Evolutionary conservation across 2,329 filamentous ascomycete species (phyloP).

Genomic region (Talaromyces sp.): DNA sequence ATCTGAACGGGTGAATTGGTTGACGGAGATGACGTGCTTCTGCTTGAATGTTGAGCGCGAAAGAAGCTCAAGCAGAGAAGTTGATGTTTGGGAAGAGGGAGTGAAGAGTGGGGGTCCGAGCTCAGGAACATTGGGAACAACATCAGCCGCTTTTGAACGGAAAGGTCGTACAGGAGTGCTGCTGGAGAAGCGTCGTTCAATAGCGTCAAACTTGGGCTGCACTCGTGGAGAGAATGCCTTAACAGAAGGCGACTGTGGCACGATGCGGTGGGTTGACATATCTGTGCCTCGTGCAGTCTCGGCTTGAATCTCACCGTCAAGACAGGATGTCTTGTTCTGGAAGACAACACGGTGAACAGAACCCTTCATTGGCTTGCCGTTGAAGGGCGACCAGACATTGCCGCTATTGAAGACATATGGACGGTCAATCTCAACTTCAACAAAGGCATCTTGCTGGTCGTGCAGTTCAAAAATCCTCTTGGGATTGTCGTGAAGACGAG

Average conservation of each 20-base stretch:
- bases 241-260: conserved; percentile 54
- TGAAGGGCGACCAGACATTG: conserved; percentile 66
- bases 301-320: conserved; percentile 63
- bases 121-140: conserved; percentile 27
- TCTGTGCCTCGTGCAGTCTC: conserved; percentile 63
- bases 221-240: conserved; percentile 48
- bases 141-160: conserved; percentile 28
- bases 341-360: conserved; percentile 73
- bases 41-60: conserved; percentile 82
- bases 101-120: conserved; percentile 40
- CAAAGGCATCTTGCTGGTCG: conserved; percentile 67
- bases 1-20: conserved; percentile 81
- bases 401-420: conserved; percentile 57
- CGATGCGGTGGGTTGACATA: conserved; percentile 64
- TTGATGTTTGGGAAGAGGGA: conserved; percentile 52
- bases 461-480: conserved; percentile 79
- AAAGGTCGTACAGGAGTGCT: conserved; percentile 37
- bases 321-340: conserved; percentile 68
- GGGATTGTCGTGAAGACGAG: conserved; percentile 70
- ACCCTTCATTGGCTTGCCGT: conserved; percentile 64
- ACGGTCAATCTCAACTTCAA: conserved; percentile 73
- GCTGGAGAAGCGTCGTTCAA: conserved; percentile 37
- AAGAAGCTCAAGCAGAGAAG: conserved; percentile 66
- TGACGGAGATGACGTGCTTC: conserved; percentile 85
- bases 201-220: conserved; percentile 34